These are phyloP conservation scores for Hevea brasiliensis DNA, from an alignment of 345 rosid genomes.

Conservation along the genomic window DNA sequence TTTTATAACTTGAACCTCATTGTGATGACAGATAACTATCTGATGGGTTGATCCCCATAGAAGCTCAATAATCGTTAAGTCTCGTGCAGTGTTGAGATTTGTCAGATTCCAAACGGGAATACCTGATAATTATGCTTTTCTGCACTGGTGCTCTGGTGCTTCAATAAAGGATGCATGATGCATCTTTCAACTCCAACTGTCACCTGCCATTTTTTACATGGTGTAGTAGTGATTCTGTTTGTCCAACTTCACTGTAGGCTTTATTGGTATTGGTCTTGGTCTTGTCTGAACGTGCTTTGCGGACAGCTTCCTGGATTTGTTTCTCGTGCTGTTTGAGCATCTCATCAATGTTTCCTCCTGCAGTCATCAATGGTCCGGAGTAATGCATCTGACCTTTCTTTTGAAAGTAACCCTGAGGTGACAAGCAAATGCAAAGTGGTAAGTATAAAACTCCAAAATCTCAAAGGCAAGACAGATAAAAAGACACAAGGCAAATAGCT, in stretches of 20 bases:
- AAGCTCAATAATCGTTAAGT: not conserved
- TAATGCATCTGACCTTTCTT: constrained; percentile 51
- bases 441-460: not conserved
- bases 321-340: constrained; percentile 90
- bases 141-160: constrained; percentile 5
- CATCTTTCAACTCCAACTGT: constrained; percentile 15
- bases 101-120: constrained; percentile 3
- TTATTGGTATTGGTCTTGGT: constrained; percentile 26
- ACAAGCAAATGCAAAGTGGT: constrained; percentile 19
- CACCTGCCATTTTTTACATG: constrained; percentile 36
- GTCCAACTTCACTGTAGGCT: constrained; percentile 25
- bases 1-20: constrained; percentile 12
- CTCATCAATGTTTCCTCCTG: constrained; percentile 73
- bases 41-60: not conserved
- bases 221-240: constrained; percentile 38
- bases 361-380: constrained; percentile 70
- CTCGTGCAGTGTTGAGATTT: constrained; percentile 2
- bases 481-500: not conserved
- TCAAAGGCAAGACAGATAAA: not conserved
- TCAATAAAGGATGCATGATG: constrained; percentile 1
- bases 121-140: not conserved
- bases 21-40: not conserved
- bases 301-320: constrained; percentile 71
- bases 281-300: constrained; percentile 72
- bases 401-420: constrained; percentile 36